phyloP scores from a whole-genome alignment of 1,284 basidiomycete genomes.

The Inonotus obliquus region DNA sequence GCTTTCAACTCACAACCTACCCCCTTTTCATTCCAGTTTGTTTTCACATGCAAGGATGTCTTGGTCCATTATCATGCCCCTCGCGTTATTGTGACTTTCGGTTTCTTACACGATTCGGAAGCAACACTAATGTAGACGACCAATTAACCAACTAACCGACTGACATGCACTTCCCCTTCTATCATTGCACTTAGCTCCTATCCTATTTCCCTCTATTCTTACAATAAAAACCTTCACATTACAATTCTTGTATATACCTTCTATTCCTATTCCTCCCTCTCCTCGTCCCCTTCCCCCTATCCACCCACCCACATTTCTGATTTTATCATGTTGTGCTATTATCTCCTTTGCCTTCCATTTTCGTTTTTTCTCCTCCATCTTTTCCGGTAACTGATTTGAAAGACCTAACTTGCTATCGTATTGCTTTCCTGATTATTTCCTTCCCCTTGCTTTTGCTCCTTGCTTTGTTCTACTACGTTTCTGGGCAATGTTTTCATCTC shows the following conservation, averaged over 20 bases:
- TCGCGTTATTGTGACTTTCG: too few relatives aligned
- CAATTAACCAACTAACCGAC: too few relatives aligned
- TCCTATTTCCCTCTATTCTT: too few relatives aligned
- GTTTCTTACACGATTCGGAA: too few relatives aligned
- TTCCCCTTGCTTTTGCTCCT: too few relatives aligned
- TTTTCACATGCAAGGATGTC: background rate
- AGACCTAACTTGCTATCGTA: background rate
- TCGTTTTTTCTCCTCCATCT: background rate
- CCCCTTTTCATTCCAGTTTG: background rate
- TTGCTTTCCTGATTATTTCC: background rate
- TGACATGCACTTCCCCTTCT: background rate
- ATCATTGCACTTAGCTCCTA: background rate
- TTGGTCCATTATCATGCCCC: too few relatives aligned
- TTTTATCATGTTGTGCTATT: background rate
- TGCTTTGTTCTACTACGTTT: background rate
- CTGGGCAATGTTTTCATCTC: background rate
- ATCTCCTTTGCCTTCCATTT: background rate
- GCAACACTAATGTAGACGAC: too few relatives aligned
- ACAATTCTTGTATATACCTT: background rate
- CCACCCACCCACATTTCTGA: background rate
- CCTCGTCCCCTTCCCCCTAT: background rate
- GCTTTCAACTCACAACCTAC: background rate
- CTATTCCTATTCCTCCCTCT: background rate
- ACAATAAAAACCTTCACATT: background rate
- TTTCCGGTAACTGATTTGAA: background rate